These are phyloP conservation scores for Fusarium pseudocircinatum DNA, from an alignment of 2,329 filamentous ascomycete genomes.

Conservation along the genomic window DNA sequence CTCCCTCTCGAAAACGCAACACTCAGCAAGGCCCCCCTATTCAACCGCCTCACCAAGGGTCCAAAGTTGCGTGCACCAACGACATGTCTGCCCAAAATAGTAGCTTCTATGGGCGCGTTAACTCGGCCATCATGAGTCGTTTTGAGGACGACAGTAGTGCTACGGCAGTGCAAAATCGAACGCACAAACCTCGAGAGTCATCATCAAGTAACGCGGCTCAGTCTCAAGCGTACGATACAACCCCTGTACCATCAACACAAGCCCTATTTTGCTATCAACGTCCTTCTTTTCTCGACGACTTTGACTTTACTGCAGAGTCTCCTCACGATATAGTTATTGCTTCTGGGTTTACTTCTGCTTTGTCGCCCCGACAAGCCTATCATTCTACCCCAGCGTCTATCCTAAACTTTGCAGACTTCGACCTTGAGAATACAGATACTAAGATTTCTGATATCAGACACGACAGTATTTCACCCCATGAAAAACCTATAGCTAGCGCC, in stretches of 20 bases:
- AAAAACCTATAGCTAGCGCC: background rate
- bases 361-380: constrained; percentile 22
- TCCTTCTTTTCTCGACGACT: constrained; percentile 36
- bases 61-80: constrained; percentile 39
- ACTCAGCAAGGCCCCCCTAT: background rate
- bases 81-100: constrained; percentile 42
- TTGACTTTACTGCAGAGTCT: constrained; percentile 20
- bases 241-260: constrained; percentile 3
- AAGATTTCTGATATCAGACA: background rate
- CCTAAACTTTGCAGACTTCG: constrained; percentile 25
- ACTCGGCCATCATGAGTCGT: constrained; percentile 44
- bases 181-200: background rate
- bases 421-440: background rate
- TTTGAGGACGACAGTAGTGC: constrained; percentile 45
- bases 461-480: background rate
- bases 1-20: background rate
- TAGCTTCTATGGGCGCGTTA: constrained; percentile 45
- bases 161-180: background rate
- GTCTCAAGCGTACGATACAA: constrained; percentile 20
- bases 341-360: background rate
- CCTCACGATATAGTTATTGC: background rate
- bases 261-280: constrained; percentile 31
- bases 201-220: background rate
- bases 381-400: constrained; percentile 36
- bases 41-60: background rate